Base-by-base conservation (phyloP, 1,284 basidiomycete genomes). In the Puccinia coronata region DNA sequence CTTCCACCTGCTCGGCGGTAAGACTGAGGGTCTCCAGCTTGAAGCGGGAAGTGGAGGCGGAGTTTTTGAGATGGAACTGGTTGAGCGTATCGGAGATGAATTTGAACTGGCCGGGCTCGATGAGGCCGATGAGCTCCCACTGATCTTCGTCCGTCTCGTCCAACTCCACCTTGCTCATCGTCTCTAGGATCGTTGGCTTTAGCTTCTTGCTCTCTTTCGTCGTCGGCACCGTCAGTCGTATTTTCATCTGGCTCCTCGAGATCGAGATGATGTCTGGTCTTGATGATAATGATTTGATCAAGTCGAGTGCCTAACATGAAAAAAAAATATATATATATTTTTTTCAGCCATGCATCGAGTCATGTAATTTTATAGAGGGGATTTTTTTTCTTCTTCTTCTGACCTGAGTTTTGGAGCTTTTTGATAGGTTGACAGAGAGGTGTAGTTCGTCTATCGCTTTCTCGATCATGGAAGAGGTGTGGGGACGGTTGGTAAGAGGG, bases 371-470 rank as follows among this genome's bases (percentile, higher is more conserved):
- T 28, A 25, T 65, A 31, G 31, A 20, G 18, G 16, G 16, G 39
- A 8, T 18, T 25, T 20, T 67, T 20, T 36, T 28, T 41, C 4
- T 28, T 16, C 51, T 8, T 34, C 20, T 31, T 12, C 63, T 39
- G 65, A 79, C 76, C 36, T 80, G 78, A 36, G 67, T 71, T 88
- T 99, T 99, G 25, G 95, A 95, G 67, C 90, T 92, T 88, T 97
- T 97, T 82, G 92, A 91, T 39, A 90, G 90, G 85, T 94, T 93
- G 53, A 97, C 92, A 83, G 93, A 95, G 87, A 93, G 97, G 16
- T 96, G 95, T 8, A 94, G 91, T 86, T 98, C 96, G 34, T 91
- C 88, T 94, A 99, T 96, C 0, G 95, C 96, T 87, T 98, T 99
- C 85, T 99, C 97, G 82, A 99, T 94, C 89, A 99, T 95, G 28